Conservation (phyloP, 306 rosid genomes). For the Mimosa bimucronata region DNA sequence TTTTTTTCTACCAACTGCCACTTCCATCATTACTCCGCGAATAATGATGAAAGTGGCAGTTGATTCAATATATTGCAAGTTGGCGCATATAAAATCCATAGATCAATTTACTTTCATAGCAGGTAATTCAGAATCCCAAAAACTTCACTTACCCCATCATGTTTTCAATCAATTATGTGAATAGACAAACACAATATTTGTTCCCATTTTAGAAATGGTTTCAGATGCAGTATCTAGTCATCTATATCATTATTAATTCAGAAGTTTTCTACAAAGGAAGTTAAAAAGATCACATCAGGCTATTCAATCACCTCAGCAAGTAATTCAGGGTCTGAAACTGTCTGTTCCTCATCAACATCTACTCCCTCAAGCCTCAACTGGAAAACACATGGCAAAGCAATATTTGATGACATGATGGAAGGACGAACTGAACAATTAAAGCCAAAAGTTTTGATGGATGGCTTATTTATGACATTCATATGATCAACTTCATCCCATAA, state of each 20-base stretch:
- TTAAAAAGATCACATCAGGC: not conserved
- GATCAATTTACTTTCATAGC: conserved; percentile 10
- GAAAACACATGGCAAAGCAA: conserved; percentile 24
- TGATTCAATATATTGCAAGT: no score
- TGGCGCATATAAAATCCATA: not conserved
- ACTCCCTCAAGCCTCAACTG: conserved; percentile 84
- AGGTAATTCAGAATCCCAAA: conserved; percentile 2
- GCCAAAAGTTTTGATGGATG: not conserved
- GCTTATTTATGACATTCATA: not conserved
- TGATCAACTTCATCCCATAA: not conserved
- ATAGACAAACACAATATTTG: not conserved
- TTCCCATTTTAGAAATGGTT: conserved; percentile 11
- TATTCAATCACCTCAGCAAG: conserved; percentile 70
- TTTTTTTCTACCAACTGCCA: conserved; percentile 10
- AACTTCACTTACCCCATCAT: conserved; percentile 4
- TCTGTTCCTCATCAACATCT: conserved; percentile 84
- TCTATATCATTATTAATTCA: not conserved
- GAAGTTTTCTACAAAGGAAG: not conserved
- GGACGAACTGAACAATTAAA: conserved; percentile 19
- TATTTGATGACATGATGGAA: conserved; percentile 23
- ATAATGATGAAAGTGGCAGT: not conserved
- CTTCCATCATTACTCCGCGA: conserved; percentile 4
- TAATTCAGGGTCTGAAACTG: conserved; percentile 71
- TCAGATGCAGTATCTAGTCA: not conserved
- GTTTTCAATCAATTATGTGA: not conserved